Conservation (phyloP, 2,329 filamentous ascomycete species). For the Alternaria gaisen region DNA sequence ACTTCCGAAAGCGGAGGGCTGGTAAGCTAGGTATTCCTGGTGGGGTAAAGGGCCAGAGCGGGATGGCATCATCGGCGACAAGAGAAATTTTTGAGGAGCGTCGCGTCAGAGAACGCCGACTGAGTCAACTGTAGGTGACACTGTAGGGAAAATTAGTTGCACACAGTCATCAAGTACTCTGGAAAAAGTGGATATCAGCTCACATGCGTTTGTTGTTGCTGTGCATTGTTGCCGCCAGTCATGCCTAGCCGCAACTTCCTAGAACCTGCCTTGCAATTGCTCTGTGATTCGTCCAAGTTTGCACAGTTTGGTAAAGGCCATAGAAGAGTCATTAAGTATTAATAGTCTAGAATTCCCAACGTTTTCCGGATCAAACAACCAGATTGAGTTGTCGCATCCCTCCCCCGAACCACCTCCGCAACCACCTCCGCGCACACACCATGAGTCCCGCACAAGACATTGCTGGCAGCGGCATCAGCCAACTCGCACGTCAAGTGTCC, state of each 20-base stretch:
- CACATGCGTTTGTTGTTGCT: constrained; percentile 28
- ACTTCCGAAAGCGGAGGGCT: constrained; percentile 19
- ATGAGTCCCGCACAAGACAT: constrained; percentile 52
- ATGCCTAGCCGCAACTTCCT: constrained; percentile 22
- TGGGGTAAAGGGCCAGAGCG: constrained; percentile 30
- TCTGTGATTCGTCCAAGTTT: constrained; percentile 10
- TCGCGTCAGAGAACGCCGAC: constrained; percentile 17
- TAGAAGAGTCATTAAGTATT: constrained; percentile 4
- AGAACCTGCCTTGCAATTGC: constrained; percentile 10
- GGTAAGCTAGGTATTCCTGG: constrained; percentile 13
- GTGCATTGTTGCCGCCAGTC: constrained; percentile 24
- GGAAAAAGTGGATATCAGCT: constrained; percentile 25
- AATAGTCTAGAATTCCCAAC: constrained; percentile 9
- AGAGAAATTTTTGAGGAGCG: constrained; percentile 39
- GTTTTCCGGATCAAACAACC: constrained; percentile 24
- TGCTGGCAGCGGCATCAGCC: constrained; percentile 38
- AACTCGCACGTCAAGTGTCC: constrained; percentile 58
- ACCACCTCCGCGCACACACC: constrained; percentile 32
- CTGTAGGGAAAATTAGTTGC: constrained; percentile 12
- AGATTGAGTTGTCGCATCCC: constrained; percentile 30
- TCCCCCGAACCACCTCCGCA: constrained; percentile 28
- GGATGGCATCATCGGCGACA: constrained; percentile 47
- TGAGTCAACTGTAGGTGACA: constrained; percentile 28
- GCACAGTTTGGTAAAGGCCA: background rate
- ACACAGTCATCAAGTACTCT: constrained; percentile 15